Base-by-base conservation (phyloP, 805 yeast genomes). In the Wickerhamomyces xylosicus region DNA sequence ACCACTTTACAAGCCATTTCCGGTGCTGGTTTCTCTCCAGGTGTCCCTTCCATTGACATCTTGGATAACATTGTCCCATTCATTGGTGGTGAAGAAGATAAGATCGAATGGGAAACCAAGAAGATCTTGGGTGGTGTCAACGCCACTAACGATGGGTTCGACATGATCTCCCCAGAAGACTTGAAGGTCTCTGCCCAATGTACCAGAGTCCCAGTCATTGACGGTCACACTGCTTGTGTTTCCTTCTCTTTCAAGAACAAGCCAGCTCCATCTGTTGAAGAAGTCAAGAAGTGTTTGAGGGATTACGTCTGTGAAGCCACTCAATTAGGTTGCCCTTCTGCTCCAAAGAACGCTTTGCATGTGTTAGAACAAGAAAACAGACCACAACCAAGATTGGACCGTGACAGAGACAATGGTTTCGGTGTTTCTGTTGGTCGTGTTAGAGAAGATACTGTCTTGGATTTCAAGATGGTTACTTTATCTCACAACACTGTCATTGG, bases 11-110 rank as follows among this genome's bases (percentile, higher is more conserved):
- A 92, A 62, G 98, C 98, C 31, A 85, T 92, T 47, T 89, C 97
- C 4, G 98, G 98, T 52, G 98, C 95, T 18, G 98, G 98, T 3
- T 92, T 85, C 61, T 84, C 95, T 9, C 98, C 98, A 37, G 98
- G 98, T 60, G 95, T 89, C 41, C 78, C 95, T 18, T 92, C 95
- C 47, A 89, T 92, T 62, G 97, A 92, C 57, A 78, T 90, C 40
- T 71, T 92, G 52, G 98, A 92, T 64, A 92, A 92, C 65, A 73
- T 92, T 49, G 86, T 92, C 40, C 98, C 98, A 33, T 92, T 68
- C 71, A 92, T 92, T 56, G 71, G 87, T 47, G 97, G 97, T 35
- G 98, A 92, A 65, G 98, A 92, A 66, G 98, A 92, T 51, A 92
- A 92, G 67, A 85, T 92, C 52, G 98, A 92, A 65, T 87, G 95